Evolutionary conservation across 2,329 filamentous ascomycete genomes (phyloP), one percentile per base, ranked within the genome.

Genomic region (Penicillium sp.): DNA sequence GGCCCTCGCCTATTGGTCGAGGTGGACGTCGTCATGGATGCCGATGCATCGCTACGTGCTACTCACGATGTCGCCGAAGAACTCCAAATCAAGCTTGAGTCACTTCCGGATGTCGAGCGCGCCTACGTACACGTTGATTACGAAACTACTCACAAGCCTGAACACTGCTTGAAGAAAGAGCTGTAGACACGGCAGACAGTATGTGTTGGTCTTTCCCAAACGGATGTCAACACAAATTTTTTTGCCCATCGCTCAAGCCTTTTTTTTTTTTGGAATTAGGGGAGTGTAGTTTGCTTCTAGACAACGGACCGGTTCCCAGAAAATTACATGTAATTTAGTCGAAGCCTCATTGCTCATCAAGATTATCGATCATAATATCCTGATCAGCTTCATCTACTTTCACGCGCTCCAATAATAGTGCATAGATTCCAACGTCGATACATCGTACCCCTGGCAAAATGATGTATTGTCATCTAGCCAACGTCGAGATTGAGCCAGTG

Each of bases 71-170:
- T 97, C 11, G 93, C 94, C 0, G 94, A 99, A 75, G 91, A 88
- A 65, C 79, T 99, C 65, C 94, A 99, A 79, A 89, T 89, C 59
- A 97, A 97, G 78, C 80, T 97, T 2, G 94, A 99, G 81, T 89
- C 87, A 53, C 74, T 99, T 59, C 93, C 94, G 0, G 88, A 96
- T 69, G 87, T 97, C 9, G 94, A 97, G 81, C 79, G 94, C 55
- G 91, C 91, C 0, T 97, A 97, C 70, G 94, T 97, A 18, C 94
- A 99, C 72, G 92, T 97, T 16, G 94, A 99, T 73, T 97, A 95
- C 66, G 94, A 97, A 78, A 97, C 92, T 4, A 91, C 88, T 16
- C 94, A 97, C 74, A 92, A 94, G 73, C 93, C 93, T 0, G 92
- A 97, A 78, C 92, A 87, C 70, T 86, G 82, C 59, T 71, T 84